Percentiles rank a stretch among this genome's conserved stretches.
phyloP scores from a whole-genome alignment of 192 early-diverging fungal genomes.

The Entophlyctis luteolus region DNA sequence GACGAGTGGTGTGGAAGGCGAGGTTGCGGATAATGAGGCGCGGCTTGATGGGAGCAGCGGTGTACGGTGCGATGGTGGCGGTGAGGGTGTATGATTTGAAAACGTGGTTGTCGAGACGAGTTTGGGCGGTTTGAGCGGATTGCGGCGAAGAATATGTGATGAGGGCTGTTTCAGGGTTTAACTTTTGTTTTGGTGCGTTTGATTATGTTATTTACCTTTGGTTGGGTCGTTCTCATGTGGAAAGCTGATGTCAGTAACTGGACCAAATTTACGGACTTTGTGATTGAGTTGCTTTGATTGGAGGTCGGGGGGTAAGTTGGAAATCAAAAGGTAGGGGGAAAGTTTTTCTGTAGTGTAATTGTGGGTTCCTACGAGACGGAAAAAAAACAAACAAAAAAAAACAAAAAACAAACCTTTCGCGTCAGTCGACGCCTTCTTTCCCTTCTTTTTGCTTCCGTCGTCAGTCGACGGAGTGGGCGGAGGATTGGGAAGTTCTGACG shows the following conservation, averaged over 20 bases:
- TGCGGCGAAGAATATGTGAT: constrained; percentile 41
- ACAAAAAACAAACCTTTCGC: too few species aligned
- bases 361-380: constrained; percentile 40
- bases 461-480: background rate
- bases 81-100: constrained; percentile 64
- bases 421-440: too few species aligned
- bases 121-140: constrained; percentile 56
- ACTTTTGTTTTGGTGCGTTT: background rate
- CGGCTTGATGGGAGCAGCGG: constrained; percentile 32
- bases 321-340: background rate
- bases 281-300: constrained; percentile 77
- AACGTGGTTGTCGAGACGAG: constrained; percentile 64
- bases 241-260: constrained; percentile 54
- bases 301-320: constrained; percentile 44
- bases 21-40: constrained; percentile 87
- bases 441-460: too few species aligned
- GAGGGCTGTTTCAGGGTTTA: constrained; percentile 32
- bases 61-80: constrained; percentile 23
- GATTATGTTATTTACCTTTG: too few species aligned
- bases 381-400: background rate
- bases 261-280: constrained; percentile 59
- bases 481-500: background rate
- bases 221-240: too few species aligned
- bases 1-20: constrained; percentile 56
- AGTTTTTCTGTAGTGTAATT: background rate